Evolutionary conservation across 192 early-diverging fungal species (phyloP).

Genomic region (Linnemannia exigua): DNA sequence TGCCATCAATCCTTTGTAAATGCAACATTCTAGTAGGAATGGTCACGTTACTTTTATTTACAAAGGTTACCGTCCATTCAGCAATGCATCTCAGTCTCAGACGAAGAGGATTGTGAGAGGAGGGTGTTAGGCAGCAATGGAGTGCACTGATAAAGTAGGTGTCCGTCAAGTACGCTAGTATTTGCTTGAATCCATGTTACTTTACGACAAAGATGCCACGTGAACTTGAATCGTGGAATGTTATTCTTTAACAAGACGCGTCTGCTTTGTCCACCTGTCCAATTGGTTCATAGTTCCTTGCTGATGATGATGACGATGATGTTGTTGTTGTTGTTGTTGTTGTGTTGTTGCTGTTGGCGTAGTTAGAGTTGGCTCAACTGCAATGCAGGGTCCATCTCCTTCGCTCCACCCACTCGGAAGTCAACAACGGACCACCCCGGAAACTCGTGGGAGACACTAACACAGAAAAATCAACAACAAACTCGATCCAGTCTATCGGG

Average conservation of each 20-base stretch:
- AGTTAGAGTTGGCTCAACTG: background rate
- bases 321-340: background rate
- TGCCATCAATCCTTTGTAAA: slow-evolving; percentile 6
- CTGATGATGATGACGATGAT: too few species aligned
- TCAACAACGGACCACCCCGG: background rate
- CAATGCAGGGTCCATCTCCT: background rate
- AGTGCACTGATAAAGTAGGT: too few species aligned
- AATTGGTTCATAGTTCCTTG: background rate
- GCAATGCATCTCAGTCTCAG: too few species aligned
- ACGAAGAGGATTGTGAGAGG: too few species aligned
- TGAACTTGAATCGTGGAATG: too few species aligned
- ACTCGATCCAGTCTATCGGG: background rate
- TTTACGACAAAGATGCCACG: background rate
- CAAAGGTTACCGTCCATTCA: background rate
- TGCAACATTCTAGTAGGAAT: background rate
- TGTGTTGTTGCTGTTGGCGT: background rate
- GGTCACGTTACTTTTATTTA: background rate
- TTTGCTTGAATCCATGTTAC: background rate
- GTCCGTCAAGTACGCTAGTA: too few species aligned
- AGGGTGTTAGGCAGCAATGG: too few species aligned
- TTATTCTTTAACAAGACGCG: background rate
- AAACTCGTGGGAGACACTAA: background rate
- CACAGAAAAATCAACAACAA: background rate
- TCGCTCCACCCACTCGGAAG: background rate
- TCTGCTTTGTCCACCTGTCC: background rate